Conservation (phyloP, 2,329 filamentous ascomycete species). For the Fusarium sp. region DNA sequence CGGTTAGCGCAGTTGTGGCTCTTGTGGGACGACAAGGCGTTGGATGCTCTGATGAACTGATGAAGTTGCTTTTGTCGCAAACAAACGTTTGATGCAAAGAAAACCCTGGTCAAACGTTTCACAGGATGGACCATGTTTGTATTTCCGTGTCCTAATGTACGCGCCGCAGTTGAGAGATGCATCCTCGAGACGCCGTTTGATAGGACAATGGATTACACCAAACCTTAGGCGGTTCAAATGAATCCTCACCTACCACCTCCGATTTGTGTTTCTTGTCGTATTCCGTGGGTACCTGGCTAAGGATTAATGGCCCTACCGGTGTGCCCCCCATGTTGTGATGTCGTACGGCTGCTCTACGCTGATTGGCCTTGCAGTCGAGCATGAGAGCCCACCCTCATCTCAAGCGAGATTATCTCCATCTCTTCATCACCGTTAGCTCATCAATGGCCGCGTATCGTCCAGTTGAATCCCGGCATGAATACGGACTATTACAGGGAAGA, state of each 20-base stretch:
- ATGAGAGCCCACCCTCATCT: conserved; percentile 34
- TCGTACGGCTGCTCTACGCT: conserved; percentile 35
- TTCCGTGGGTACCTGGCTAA: conserved; percentile 31
- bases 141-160: conserved; percentile 10
- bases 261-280: conserved; percentile 42
- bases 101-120: conserved; percentile 8
- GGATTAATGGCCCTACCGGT: conserved; percentile 20
- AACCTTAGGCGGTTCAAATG: conserved; percentile 6
- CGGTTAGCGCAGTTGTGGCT: conserved; percentile 34
- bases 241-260: conserved; percentile 12
- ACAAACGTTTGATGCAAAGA: neutral
- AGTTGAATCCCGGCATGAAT: conserved; percentile 31
- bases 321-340: conserved; percentile 38
- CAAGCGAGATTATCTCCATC: conserved; percentile 49
- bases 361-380: conserved; percentile 36
- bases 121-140: neutral
- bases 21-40: conserved; percentile 3
- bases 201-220: conserved; percentile 13
- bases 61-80: conserved; percentile 29
- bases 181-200: conserved; percentile 19
- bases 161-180: conserved; percentile 14
- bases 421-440: conserved; percentile 34
- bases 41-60: neutral
- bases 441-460: conserved; percentile 35
- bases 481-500: conserved; percentile 19